Evolutionary conservation across 257 asterid species (phyloP), one percentile per base, ranked within the genome.

Genomic region (Thymus mandschuricus): DNA sequence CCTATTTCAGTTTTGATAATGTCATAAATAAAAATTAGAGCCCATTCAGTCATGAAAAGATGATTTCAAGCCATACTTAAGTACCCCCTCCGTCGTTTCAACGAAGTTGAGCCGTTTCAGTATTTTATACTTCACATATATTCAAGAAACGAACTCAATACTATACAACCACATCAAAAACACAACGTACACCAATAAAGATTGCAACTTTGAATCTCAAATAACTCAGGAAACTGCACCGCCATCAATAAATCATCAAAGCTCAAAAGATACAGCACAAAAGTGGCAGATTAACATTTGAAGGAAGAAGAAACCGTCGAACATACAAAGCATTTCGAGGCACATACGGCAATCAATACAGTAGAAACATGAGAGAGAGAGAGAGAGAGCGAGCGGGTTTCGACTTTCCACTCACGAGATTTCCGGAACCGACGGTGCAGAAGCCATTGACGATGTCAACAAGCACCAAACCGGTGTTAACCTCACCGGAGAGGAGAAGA

Each of bases 371-470:
- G 29, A 5, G 9, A 35, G 2, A 43, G 10, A 43, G 11, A 35
- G 5, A 38, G 55, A 41, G 6, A 55, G 29, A 33, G 6, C 1
- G 40, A 59, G 71, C 5, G 66, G 68, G 34, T 28, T 69, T 83
- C 86, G 87, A 86, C 21, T 34, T 34, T 38, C 41, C 41, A 38
- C 48, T 48, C 78, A 93, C 97, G 91, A 93, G 78, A 85, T 85
- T 80, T 55, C 98, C 98, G 21, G 96, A 82, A 58, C 96, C 96
- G n/a, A 88, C 92, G 12, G 98, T 90, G 82, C 98, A 90, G 85
- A 92, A 92, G 80, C 98, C 98, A 81, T 93, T 91, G 58, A 91
- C 82, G 76, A 93, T 71, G 75, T 93, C 97, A 33, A 93, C 94
- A 35, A 93, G 94, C 46, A 93, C 89, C 73, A 93, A 85, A 73